Percentiles rank a stretch among this genome's conserved stretches.
phyloP scores from a whole-genome alignment of 257 asterid genomes.

The Jasminum sambac region DNA sequence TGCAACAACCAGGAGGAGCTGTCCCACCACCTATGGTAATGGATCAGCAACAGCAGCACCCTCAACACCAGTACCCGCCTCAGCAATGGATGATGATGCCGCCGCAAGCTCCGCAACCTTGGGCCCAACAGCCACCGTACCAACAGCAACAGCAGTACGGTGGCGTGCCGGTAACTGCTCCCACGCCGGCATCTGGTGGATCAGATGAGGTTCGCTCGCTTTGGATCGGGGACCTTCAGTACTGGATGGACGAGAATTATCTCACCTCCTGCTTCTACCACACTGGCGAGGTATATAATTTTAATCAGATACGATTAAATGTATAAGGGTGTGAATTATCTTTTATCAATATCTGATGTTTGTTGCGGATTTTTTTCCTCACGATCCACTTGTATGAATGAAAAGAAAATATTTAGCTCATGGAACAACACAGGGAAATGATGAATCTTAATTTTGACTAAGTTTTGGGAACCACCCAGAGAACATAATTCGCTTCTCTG shows the following conservation, averaged over 20 bases:
- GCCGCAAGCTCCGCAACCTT: slow-evolving; percentile 38
- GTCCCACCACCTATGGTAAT: slow-evolving; percentile 56
- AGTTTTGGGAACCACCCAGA: not conserved
- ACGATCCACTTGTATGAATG: not conserved
- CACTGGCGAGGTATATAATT: slow-evolving; percentile 65
- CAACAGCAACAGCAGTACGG: slow-evolving; percentile 57
- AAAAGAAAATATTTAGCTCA: not conserved
- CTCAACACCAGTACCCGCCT: slow-evolving; percentile 45
- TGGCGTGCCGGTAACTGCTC: slow-evolving; percentile 30
- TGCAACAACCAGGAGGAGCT: slow-evolving; percentile 79
- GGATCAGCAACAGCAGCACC: slow-evolving; percentile 62
- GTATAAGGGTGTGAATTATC: not conserved
- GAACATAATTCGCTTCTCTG: not conserved
- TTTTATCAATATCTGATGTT: not conserved
- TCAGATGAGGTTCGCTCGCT: slow-evolving; percentile 68
- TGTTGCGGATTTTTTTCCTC: not conserved
- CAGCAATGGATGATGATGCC: slow-evolving; percentile 54
- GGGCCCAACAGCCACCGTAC: slow-evolving; percentile 40
- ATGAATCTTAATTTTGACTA: not conserved
- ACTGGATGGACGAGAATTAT: slow-evolving; percentile 88
- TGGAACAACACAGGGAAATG: not conserved
- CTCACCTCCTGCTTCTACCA: slow-evolving; percentile 55
- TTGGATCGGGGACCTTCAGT: slow-evolving; percentile 92
- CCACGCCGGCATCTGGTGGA: slow-evolving; percentile 28
- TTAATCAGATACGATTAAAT: not conserved